phyloP scores from a whole-genome alignment of 2,329 filamentous ascomycete species.

The Calonectria pteridis region DNA sequence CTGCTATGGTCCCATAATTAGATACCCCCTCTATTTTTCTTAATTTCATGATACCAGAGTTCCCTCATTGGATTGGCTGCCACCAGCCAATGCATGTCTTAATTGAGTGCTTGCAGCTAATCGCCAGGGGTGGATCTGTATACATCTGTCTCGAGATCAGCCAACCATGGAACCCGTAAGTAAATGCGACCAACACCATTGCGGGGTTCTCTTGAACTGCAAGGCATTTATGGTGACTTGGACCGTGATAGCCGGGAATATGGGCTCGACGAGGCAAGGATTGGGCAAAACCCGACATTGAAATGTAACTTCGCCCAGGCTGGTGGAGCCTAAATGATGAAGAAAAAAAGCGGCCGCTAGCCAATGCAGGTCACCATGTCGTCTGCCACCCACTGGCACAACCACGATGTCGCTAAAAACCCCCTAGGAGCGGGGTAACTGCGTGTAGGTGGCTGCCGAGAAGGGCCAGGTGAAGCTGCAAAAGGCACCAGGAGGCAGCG shows the following conservation, averaged over 20 bases:
- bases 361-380: conserved; percentile 44
- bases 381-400: conserved; percentile 31
- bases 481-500: not conserved
- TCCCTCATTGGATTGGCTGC: not conserved
- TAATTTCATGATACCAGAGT: not conserved
- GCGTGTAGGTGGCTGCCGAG: not conserved
- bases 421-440: conserved; percentile 9
- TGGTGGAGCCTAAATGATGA: not conserved
- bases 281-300: not conserved
- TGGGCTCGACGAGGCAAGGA: not conserved
- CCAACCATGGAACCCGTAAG: not conserved
- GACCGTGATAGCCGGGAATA: not conserved
- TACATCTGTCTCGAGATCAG: not conserved
- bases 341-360: conserved; percentile 34
- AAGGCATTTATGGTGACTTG: not conserved
- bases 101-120: conserved; percentile 5
- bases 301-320: conserved; percentile 7
- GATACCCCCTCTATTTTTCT: not conserved
- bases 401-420: conserved; percentile 17
- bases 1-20: not conserved
- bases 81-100: not conserved
- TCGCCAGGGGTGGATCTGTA: conserved; percentile 1
- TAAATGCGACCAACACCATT: not conserved
- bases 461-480: not conserved
- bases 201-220: not conserved